Percentiles rank a stretch among this genome's conserved stretches.
Conservation (phyloP, 192 early-diverging fungal genomes). For the Lunasporangiospora selenospora region DNA sequence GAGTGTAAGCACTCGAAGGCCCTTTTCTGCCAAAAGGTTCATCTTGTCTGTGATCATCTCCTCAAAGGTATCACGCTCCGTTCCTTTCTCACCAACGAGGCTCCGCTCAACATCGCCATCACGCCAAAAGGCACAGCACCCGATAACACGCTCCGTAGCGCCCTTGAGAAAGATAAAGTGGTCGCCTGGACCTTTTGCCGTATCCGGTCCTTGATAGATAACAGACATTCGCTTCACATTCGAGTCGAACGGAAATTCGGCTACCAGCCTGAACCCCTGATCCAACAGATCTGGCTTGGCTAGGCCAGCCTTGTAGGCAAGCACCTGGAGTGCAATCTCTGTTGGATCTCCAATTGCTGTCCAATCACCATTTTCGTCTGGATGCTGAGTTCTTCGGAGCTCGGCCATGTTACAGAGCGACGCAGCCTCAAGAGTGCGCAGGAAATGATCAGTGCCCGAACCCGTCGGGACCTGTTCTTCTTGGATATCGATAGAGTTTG, state of each 20-base stretch:
- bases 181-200: constrained; percentile 40
- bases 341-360: constrained; percentile 86
- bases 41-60: constrained; percentile 66
- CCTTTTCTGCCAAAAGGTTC: constrained; percentile 76
- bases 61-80: constrained; percentile 36
- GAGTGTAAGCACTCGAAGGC: constrained; percentile 87
- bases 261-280: constrained; percentile 53
- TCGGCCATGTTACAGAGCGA: constrained; percentile 87
- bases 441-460: constrained; percentile 47
- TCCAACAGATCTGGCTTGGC: constrained; percentile 67
- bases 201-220: constrained; percentile 53
- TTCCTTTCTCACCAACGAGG: constrained; percentile 34
- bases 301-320: constrained; percentile 78
- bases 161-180: constrained; percentile 82
- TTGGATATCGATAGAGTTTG: constrained; percentile 13
- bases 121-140: constrained; percentile 65
- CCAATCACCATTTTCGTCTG: constrained; percentile 62
- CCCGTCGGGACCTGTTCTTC: constrained; percentile 47
- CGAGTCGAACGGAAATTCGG: constrained; percentile 76
- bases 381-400: constrained; percentile 59
- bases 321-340: constrained; percentile 88
- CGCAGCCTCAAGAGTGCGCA: constrained; percentile 59
- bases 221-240: constrained; percentile 90
- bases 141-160: constrained; percentile 87
- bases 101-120: constrained; percentile 34